These are phyloP conservation scores for Colletotrichum truncatum DNA, from an alignment of 2,329 filamentous ascomycete genomes.

Conservation along the genomic window DNA sequence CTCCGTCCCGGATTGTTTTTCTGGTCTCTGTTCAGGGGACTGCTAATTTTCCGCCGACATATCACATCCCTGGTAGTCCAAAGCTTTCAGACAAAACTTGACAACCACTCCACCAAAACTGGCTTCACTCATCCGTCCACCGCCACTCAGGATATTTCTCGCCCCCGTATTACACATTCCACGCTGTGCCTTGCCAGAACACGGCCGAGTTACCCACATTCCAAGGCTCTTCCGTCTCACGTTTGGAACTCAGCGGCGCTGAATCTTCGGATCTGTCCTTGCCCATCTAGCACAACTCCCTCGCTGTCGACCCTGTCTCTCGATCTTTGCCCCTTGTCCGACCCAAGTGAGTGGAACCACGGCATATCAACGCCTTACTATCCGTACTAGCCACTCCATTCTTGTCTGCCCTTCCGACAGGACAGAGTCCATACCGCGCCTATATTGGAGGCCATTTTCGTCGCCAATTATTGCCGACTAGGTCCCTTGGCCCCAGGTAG, in stretches of 20 bases:
- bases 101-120: not conserved
- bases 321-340: slow-evolving; percentile 13
- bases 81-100: not conserved
- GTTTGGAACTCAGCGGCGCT: not conserved
- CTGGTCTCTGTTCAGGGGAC: not conserved
- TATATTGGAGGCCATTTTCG: not conserved
- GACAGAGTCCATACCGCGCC: not conserved
- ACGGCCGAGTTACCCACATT: slow-evolving; percentile 5
- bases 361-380: slow-evolving; percentile 8
- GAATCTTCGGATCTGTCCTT: slow-evolving; percentile 10
- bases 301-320: slow-evolving; percentile 9
- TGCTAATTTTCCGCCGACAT: not conserved
- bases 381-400: not conserved
- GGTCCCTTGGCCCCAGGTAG: slow-evolving; percentile 7
- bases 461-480: slow-evolving; percentile 3
- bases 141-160: not conserved
- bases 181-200: slow-evolving; percentile 1
- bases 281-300: slow-evolving; percentile 3
- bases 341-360: slow-evolving; percentile 19
- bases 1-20: slow-evolving; percentile 1
- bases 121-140: not conserved
- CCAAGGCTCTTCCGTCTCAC: slow-evolving; percentile 11
- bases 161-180: slow-evolving; percentile 1
- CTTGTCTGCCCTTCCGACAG: not conserved
- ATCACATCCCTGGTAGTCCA: not conserved